Evolutionary conservation across 1,284 basidiomycete genomes (phyloP), one percentile per base, ranked within the genome.

Genomic region (Chondrostereum purpureum): DNA sequence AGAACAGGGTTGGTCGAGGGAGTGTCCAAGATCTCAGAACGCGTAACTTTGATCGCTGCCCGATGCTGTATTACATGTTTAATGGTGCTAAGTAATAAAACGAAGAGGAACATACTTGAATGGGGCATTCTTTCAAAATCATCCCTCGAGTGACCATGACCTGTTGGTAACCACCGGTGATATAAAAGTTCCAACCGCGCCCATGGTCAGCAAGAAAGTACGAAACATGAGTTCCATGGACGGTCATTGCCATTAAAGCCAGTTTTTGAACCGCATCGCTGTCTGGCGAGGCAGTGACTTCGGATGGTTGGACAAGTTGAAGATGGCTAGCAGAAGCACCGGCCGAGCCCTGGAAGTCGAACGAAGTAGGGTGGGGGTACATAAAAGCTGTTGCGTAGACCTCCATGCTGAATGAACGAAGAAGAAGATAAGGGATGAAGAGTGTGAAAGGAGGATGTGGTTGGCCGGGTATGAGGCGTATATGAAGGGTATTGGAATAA

Each of bases 381-480:
- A 82, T 84, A 73, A 92, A 91, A 60, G 91, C 89, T 55, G 89
- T 90, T 45, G 91, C 89, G 77, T 93, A 94, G 62, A 92, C 80
- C 64, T 94, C 92, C 92, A 93, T 92, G 16, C 27, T 17, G 14
- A 13, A 41, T n/a, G n/a, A n/a, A n/a, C n/a, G n/a, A n/a, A n/a
- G n/a, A n/a, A 39, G 44, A n/a, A 33, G 37, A 18, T 44, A 51
- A 53, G 27, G 42, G 47, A 51, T 48, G 57, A 55, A 8, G 41
- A 55, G 53, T 39, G 27, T n/a, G 52, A 49, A 31, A 8, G 27
- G n/a, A 31, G 27, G 27, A 31, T 31, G 27, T 31, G 27, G 27
- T 31, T 31, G 27, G 27, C 27, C 27, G 62, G 64, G 68, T 70
- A 67, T 67, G 57, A 63, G 60, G 59, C 38, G 44, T 48, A 60